Conservation (phyloP, 1,139 yeast species). For the Suhomyces atakaporum region DNA sequence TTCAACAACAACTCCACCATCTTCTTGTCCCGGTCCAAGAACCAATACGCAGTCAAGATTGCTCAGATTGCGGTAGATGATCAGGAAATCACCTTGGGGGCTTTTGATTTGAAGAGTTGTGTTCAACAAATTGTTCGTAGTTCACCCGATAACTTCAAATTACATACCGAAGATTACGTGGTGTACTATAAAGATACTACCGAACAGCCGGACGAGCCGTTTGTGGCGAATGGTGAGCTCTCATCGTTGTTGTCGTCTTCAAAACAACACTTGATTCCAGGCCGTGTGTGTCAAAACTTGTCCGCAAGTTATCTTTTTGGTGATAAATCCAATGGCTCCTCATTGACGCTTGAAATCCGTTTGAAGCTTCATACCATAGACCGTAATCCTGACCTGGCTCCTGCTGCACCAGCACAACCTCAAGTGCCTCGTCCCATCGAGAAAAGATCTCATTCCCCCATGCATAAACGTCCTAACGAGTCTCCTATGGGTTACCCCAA, state of each 20-base stretch:
- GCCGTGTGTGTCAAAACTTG: constrained; percentile 71
- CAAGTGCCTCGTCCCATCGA: constrained; percentile 4
- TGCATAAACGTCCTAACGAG: constrained; percentile 9
- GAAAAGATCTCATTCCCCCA: too few relatives aligned
- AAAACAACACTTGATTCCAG: constrained; percentile 53
- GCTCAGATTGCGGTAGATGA: constrained; percentile 44
- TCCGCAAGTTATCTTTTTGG: constrained; percentile 54
- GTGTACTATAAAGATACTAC: constrained; percentile 72
- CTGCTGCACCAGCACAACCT: constrained; percentile 12
- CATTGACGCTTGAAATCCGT: constrained; percentile 67
- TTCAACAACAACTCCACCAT: constrained; percentile 59
- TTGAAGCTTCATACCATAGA: constrained; percentile 55
- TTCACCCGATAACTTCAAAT: constrained; percentile 60
- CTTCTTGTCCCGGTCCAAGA: constrained; percentile 56
- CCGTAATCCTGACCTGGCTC: constrained; percentile 10
- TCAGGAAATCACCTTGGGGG: constrained; percentile 51
- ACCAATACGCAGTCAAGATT: constrained; percentile 48
- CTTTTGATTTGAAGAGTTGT: constrained; percentile 55
- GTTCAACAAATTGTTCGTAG: constrained; percentile 50
- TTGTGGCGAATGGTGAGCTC: constrained; percentile 69
- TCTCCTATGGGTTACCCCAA: constrained; percentile 13
- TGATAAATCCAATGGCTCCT: constrained; percentile 39
- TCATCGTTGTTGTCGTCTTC: constrained; percentile 42
- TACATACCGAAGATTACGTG: constrained; percentile 57
- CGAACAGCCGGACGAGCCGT: constrained; percentile 73